Base-by-base conservation (phyloP, 331 rosid species). In the Acacia concinna region DNA sequence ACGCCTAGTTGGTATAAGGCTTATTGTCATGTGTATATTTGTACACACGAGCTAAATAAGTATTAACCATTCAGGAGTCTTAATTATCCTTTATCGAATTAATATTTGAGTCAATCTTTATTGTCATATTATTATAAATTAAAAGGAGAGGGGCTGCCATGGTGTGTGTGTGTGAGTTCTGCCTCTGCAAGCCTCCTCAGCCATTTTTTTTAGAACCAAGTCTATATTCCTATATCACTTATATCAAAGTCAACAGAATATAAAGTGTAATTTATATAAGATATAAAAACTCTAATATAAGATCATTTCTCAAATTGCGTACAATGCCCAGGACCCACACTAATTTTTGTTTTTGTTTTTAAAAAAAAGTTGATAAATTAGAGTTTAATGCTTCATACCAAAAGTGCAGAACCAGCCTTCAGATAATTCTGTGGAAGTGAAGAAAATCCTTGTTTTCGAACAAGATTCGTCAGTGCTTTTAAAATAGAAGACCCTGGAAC, bases 321-420 rank as follows among this genome's bases (percentile, higher is more conserved):
- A 56, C 14, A 56, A 21, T 54, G 30, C 13, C 21, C 62, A 8
- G 28, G 30, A 21, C 13, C 30, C 1, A 54, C 14, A 54, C 62
- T 62, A 54, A 32, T 62, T n/a, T n/a, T n/a, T n/a, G n/a, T n/a
- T n/a, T n/a, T n/a, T n/a, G n/a, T n/a, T n/a, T n/a, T n/a, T 57
- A 35, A 25, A 57, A 47, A 2, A 25, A 71, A 66, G 20, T 44
- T 44, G 77, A 43, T 74, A 52, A 71, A 76, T 44, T 66, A 74
- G 54, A 78, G 27, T 31, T 46, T 69, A 54, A 80, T 52, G 60
- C 65, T 77, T 47, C 92, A 77, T 86, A 95, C 99, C 97, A 91
- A 77, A 84, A 95, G 94, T 71, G 89, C 86, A 75, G 95, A 88
- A 81, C 99, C 99, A 81, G 98, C 93, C 90, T 84, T 91, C 86